Evolutionary conservation across 2,329 filamentous ascomycete genomes (phyloP), one percentile per base, ranked within the genome.

Genomic region (Aschersonia sp.): DNA sequence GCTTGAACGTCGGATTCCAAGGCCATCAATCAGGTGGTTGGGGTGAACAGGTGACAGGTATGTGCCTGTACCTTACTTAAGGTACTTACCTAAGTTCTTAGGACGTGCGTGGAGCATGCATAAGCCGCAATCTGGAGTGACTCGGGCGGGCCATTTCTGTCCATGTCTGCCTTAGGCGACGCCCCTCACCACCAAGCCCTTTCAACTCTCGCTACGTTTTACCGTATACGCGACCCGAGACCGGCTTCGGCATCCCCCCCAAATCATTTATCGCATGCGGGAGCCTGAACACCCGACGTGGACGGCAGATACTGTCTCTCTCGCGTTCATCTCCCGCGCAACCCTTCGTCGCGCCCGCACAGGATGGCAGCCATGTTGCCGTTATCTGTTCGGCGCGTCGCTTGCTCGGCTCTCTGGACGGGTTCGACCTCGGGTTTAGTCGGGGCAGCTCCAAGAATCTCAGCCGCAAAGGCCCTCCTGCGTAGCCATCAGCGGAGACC

Each of bases 301-400:
- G 20, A 20, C 20, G 20, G 20, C 20, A 20, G 20, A 20, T 20
- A 20, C 20, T 20, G 20, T 20, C 20, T 20, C 20, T 20, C 20
- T 20, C 20, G 20, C 20, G 20, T 20, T 20, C 20, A 20, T 20
- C 20, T 20, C 20, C 20, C 20, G 20, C 20, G 20, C 20, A 20
- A 20, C 20, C 2, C 35, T 10, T 20, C n/a, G 4, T 42, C 20
- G 40, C 40, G 9, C 10, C 49, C 50, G 54, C 54, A 50, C 52
- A 55, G 51, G 60, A 55, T 55, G 52, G 52, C 57, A 66, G 31
- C 58, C 55, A 77, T 77, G 74, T 60, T 78, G 60, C 73, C 73
- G 57, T 69, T 69, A 49, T 75, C 75, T 59, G 67, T 77, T 63
- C 72, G 75, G 61, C 74, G 75, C 57, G 70, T 74, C 51, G 71